Conservation (phyloP, 257 asterid genomes). For the Solanum clarkiae region DNA sequence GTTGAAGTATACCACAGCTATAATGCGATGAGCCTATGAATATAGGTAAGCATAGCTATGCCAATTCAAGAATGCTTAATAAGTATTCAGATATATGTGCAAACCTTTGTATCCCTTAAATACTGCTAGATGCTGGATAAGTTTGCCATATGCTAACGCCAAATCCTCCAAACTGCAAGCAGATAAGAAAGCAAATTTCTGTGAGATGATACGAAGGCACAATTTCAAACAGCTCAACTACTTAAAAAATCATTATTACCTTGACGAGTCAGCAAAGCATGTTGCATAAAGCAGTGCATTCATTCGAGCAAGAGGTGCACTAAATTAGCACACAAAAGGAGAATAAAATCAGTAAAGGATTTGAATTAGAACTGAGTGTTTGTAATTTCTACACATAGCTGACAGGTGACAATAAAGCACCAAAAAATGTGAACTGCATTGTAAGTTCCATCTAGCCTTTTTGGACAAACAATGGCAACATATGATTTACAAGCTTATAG, state of each 20-base stretch:
- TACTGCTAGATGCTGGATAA: conserved; percentile 77
- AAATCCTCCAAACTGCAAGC: conserved; percentile 61
- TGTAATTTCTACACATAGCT: background rate
- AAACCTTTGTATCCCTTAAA: conserved; percentile 84
- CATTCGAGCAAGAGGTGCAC: conserved; percentile 75
- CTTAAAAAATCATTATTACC: conserved; percentile 27
- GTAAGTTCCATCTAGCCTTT: background rate
- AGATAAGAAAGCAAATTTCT: background rate
- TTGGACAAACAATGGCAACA: background rate
- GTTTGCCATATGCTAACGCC: conserved; percentile 82
- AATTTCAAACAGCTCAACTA: background rate
- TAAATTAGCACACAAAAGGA: conserved; percentile 27
- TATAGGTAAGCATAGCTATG: background rate
- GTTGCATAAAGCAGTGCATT: conserved; percentile 76
- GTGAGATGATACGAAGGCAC: background rate
- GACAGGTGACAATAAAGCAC: background rate
- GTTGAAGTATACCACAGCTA: background rate
- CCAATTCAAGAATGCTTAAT: background rate
- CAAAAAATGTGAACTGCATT: background rate
- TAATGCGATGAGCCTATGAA: background rate
- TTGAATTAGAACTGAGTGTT: background rate
- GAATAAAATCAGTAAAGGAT: conserved; percentile 6
- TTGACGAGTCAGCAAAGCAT: conserved; percentile 71
- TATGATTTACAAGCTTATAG: background rate
- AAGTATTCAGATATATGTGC: conserved; percentile 4